Conservation (phyloP, 352 stramenopile species). For the Aphanomyces euteiches region DNA sequence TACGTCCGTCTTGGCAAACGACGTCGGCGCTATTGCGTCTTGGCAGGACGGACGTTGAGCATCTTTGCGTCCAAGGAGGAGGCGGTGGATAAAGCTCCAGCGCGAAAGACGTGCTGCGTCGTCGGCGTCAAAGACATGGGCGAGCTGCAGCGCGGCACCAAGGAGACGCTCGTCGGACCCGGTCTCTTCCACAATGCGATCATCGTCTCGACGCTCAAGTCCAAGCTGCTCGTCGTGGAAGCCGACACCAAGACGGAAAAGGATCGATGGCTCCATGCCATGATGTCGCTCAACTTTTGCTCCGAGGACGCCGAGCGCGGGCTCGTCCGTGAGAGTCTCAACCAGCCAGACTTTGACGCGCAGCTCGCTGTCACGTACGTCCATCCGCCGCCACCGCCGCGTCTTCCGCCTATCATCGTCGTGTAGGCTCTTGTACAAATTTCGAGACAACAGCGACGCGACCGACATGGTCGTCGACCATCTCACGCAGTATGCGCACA, state of each 20-base stretch:
- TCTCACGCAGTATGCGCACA: slow-evolving; percentile 54
- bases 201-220: slow-evolving; percentile 67
- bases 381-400: no score
- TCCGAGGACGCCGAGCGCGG: slow-evolving; percentile 48
- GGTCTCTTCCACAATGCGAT: slow-evolving; percentile 49
- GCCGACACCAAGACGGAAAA: slow-evolving; percentile 71
- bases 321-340: slow-evolving; percentile 55
- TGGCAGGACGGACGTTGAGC: slow-evolving; percentile 49
- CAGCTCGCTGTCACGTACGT: slow-evolving; percentile 53
- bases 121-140: slow-evolving; percentile 59
- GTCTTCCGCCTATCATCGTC: background rate
- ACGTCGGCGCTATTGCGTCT: slow-evolving; percentile 65
- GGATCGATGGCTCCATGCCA: slow-evolving; percentile 67
- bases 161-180: slow-evolving; percentile 45
- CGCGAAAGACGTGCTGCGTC: slow-evolving; percentile 60
- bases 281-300: slow-evolving; percentile 60
- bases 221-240: slow-evolving; percentile 62
- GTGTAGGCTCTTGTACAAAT: slow-evolving; percentile 55
- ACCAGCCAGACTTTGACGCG: slow-evolving; percentile 56
- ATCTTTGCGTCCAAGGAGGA: slow-evolving; percentile 62
- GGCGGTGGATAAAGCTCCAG: slow-evolving; percentile 7
- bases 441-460: slow-evolving; percentile 58
- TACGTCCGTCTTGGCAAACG: slow-evolving; percentile 54
- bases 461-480: slow-evolving; percentile 65
- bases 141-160: slow-evolving; percentile 54